phyloP scores from a whole-genome alignment of 441 rosid genomes.

The Mallotus japonicus region DNA sequence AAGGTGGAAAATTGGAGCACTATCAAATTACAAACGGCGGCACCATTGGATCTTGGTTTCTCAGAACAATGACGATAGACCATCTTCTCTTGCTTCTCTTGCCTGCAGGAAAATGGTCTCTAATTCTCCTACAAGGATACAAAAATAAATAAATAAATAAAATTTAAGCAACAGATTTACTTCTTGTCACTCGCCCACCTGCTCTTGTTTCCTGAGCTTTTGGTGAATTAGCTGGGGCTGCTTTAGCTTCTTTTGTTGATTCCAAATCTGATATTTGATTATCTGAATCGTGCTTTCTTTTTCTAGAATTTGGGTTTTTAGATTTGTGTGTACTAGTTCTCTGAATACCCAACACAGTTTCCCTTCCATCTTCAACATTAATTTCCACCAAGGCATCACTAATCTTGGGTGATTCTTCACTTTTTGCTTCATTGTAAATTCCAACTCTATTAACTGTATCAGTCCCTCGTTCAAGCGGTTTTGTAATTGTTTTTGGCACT shows the following conservation, averaged over 20 bases:
- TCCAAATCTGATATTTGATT: constrained; percentile 8
- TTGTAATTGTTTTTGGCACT: constrained; percentile 9
- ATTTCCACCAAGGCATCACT: constrained; percentile 8
- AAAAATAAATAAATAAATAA: background rate
- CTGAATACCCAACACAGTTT: constrained; percentile 3
- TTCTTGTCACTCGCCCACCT: constrained; percentile 21
- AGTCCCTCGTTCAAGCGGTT: background rate
- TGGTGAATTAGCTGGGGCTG: background rate
- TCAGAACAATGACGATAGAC: background rate
- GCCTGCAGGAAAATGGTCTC: constrained; percentile 17
- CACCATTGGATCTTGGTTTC: constrained; percentile 12
- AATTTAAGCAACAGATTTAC: constrained; percentile 16
- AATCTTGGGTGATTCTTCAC: constrained; percentile 14
- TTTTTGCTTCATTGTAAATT: constrained; percentile 15
- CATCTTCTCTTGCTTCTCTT: constrained; percentile 3
- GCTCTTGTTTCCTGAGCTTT: constrained; percentile 17
- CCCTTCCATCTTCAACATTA: constrained; percentile 9
- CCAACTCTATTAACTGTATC: constrained; percentile 5
- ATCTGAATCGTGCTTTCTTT: constrained; percentile 24
- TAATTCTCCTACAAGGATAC: constrained; percentile 11
- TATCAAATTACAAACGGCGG: constrained; percentile 15
- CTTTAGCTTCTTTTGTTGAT: background rate
- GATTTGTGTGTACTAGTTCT: constrained; percentile 13
- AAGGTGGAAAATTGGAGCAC: constrained; percentile 6
- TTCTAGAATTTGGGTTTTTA: constrained; percentile 20